Base-by-base conservation (phyloP, 176 grass and related monocot genomes). In the Triticum turgidum region DNA sequence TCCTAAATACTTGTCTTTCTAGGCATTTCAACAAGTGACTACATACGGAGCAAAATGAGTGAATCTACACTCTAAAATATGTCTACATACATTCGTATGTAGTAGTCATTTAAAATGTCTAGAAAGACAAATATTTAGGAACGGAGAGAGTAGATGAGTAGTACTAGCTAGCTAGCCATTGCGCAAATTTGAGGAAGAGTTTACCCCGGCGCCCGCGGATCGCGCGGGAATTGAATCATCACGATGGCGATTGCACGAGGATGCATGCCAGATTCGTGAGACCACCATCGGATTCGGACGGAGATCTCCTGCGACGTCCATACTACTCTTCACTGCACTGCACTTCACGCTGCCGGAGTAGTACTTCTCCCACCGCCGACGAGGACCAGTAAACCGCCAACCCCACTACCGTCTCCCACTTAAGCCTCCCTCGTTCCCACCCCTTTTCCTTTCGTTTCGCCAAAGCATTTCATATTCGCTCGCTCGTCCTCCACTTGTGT, bases 371-470 rank as follows among this genome's bases (percentile, higher is more conserved):
- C 83, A 83, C 66, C 80, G 75, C 32, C 63, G 87, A 94, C 33
- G 7, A 88, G 58, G 93, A 95, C 87, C 63, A 73, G 76, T 21
- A 73, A 86, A 88, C 93, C 51, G 90, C 84, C 91, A 85, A 85
- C 77, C 80, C 82, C 93, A 95, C 93, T 88, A 82, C 11, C 47
- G 2, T 69, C 82, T 49, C 61, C 79, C 86, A 73, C 82, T 69
- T 61, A 18, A 20, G 37, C 85, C 73, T 32, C 72, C 85, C 44
- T 83, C 12, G 45, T 87, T 89, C 89, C 80, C 86, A 89, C 89
- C 45, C 13, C 25, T 62, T 87, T 89, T 32, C 68, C 7, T 89
- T 54, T 30, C 22, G 72, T 52, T 7, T 49, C 61, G 14, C 20
- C 56, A 68, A 80, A 87, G 76, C 80, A 42, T 59, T 59, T 59